Percentiles rank a stretch among this genome's conserved stretches.
phyloP scores from a whole-genome alignment of 257 asterid species.

The Nicotiana tomentosiformis region DNA sequence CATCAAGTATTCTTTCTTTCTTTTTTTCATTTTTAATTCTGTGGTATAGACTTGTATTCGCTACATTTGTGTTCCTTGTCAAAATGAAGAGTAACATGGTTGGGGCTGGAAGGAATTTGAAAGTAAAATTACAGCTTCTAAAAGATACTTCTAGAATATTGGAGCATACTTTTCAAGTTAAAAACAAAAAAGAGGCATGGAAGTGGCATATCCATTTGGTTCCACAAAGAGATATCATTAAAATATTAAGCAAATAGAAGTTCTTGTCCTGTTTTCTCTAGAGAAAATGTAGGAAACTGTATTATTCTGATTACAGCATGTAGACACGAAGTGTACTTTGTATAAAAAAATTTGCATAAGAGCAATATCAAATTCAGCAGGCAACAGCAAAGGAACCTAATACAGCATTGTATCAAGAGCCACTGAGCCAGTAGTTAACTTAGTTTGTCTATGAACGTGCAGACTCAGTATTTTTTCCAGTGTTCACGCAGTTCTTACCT shows the following conservation, averaged over 20 bases:
- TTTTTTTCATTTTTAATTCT: neutral
- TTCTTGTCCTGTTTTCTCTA: neutral
- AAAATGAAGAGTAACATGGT: neutral
- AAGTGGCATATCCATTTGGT: neutral
- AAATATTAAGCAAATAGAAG: neutral
- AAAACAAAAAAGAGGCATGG: neutral
- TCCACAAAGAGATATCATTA: neutral
- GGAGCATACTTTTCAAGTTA: neutral
- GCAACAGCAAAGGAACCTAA: neutral
- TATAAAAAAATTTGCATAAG: neutral
- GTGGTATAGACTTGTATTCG: neutral
- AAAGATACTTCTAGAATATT: neutral
- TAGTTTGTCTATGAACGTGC: neutral
- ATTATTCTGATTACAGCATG: neutral
- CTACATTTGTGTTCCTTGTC: neutral
- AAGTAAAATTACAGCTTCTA: neutral
- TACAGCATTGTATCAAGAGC: neutral
- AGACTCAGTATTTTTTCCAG: neutral
- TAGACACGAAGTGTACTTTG: neutral
- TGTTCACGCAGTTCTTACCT: conserved; percentile 42
- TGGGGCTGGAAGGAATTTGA: neutral
- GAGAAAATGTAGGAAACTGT: neutral
- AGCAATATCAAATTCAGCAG: neutral
- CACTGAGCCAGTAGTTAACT: neutral
- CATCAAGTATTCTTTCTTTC: neutral